phyloP scores from a whole-genome alignment of 805 yeast species.

The Kluyveromyces wickerhamii region DNA sequence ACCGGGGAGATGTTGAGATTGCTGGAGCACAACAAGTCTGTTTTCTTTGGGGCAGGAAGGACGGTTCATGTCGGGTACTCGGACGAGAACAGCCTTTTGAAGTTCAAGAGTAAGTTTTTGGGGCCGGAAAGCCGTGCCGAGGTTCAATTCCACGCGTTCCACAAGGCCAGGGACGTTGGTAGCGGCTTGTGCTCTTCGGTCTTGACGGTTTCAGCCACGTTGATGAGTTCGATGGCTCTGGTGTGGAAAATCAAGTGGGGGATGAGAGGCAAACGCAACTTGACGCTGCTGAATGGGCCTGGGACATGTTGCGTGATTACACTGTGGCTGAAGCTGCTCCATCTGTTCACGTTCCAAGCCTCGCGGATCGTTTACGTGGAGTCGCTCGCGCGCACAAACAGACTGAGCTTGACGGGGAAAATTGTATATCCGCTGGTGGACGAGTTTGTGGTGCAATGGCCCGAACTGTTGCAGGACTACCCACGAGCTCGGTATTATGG shows the following conservation, averaged over 20 bases:
- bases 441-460: conserved; percentile 89
- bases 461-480: conserved; percentile 36
- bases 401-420: conserved; percentile 68
- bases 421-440: conserved; percentile 64
- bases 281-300: conserved; percentile 33
- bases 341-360: conserved; percentile 13
- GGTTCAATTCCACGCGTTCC: conserved; percentile 19
- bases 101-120: conserved; percentile 27
- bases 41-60: conserved; percentile 39
- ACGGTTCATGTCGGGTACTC: conserved; percentile 32
- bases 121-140: conserved; percentile 6
- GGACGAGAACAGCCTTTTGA: conserved; percentile 31
- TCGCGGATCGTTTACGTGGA: conserved; percentile 86
- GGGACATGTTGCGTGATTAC: conserved; percentile 31
- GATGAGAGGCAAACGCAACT: conserved; percentile 18
- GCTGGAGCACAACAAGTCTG: conserved; percentile 32
- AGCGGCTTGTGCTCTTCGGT: conserved; percentile 29
- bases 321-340: conserved; percentile 23
- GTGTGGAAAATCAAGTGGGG: conserved; percentile 13
- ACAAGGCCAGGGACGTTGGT: conserved; percentile 33
- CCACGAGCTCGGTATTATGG: conserved; percentile 70
- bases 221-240: conserved; percentile 17
- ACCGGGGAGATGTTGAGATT: conserved; percentile 92
- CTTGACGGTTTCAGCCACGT: conserved; percentile 28
- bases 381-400: conserved; percentile 73